Evolutionary conservation across 1,284 basidiomycete genomes (phyloP).

Genomic region (Ceratobasidium sp.): DNA sequence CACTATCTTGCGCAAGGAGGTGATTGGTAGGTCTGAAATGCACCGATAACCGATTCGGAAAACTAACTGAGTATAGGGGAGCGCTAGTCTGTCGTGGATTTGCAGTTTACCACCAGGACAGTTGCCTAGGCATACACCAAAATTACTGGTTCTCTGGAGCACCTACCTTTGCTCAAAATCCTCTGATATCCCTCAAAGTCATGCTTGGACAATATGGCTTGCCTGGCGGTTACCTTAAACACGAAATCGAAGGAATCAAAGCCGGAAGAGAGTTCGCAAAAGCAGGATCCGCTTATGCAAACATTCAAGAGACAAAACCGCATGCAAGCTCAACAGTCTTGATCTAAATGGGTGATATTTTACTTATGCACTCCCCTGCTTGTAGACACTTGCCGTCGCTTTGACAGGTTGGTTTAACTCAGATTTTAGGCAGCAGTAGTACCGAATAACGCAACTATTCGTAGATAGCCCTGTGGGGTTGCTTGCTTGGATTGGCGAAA

Average conservation of each 20-base stretch:
- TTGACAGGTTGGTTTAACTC: conserved; percentile 40
- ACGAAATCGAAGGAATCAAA: conserved; percentile 44
- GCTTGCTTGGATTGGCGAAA: conserved; percentile 47
- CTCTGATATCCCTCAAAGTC: conserved; percentile 35
- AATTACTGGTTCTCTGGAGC: conserved; percentile 41
- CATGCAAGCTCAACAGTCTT: conserved; percentile 43
- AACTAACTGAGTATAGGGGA: conserved; percentile 38
- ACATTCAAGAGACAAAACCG: conserved; percentile 45
- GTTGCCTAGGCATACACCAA: conserved; percentile 44
- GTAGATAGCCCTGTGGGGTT: conserved; percentile 45
- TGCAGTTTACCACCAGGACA: conserved; percentile 44
- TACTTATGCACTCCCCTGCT: not conserved
- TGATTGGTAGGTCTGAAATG: conserved; percentile 43
- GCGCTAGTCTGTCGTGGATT: conserved; percentile 44
- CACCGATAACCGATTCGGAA: not conserved
- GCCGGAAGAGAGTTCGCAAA: conserved; percentile 16
- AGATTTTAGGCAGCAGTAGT: not conserved
- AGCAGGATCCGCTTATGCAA: conserved; percentile 40
- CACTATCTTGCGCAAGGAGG: conserved; percentile 47
- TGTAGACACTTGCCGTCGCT: conserved; percentile 45
- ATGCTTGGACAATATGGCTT: conserved; percentile 43
- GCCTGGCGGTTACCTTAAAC: conserved; percentile 44
- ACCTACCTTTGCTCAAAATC: conserved; percentile 38
- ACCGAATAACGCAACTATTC: not conserved
- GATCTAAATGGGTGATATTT: not conserved